These are phyloP conservation scores for Ogataea angusta DNA, from an alignment of 805 yeast genomes.

Conservation along the genomic window DNA sequence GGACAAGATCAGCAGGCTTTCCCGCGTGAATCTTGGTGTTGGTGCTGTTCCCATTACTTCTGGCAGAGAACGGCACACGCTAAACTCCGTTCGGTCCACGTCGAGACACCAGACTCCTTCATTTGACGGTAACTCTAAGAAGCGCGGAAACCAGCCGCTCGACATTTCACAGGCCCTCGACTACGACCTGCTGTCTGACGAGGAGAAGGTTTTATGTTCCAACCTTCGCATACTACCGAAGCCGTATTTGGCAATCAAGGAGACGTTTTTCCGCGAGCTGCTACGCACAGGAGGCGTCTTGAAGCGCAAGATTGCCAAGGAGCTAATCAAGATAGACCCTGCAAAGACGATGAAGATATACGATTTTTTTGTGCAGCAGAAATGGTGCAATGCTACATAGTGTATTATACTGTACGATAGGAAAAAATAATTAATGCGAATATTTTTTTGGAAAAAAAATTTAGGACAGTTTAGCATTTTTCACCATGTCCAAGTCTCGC, in stretches of 20 bases:
- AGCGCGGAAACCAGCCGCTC: slow-evolving; percentile 47
- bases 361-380: slow-evolving; percentile 89
- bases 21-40: slow-evolving; percentile 19
- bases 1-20: slow-evolving; percentile 70
- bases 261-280: slow-evolving; percentile 81
- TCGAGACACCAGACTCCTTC: slow-evolving; percentile 31
- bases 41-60: slow-evolving; percentile 33
- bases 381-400: slow-evolving; percentile 58
- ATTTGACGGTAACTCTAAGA: slow-evolving; percentile 23
- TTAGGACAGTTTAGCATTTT: not conserved
- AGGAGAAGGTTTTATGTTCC: slow-evolving; percentile 83
- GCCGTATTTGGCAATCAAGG: slow-evolving; percentile 91
- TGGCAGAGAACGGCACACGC: slow-evolving; percentile 30
- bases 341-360: slow-evolving; percentile 82
- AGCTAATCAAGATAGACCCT: slow-evolving; percentile 78
- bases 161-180: slow-evolving; percentile 81
- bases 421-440: slow-evolving; percentile 4
- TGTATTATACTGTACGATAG: slow-evolving; percentile 9
- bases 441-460: not conserved
- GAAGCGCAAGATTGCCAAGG: slow-evolving; percentile 83
- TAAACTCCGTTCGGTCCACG: slow-evolving; percentile 29
- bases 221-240: slow-evolving; percentile 84
- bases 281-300: slow-evolving; percentile 79
- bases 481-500: slow-evolving; percentile 35
- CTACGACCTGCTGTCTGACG: slow-evolving; percentile 76